These are phyloP conservation scores for Hexamita inflata DNA, from an alignment of 208 protist species.

Conservation along the genomic window DNA sequence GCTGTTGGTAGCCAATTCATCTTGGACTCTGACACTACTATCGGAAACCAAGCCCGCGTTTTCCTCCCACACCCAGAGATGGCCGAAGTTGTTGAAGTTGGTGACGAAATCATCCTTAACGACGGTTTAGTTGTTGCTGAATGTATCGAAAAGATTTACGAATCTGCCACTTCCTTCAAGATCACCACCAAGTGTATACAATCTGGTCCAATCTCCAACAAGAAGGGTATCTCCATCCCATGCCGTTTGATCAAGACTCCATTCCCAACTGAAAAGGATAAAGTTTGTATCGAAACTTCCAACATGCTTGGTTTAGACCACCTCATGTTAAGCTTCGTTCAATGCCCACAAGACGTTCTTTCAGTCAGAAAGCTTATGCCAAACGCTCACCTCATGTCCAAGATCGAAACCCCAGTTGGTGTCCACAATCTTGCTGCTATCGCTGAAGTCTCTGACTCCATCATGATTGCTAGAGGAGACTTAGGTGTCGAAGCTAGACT, in stretches of 20 bases:
- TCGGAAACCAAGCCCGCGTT: conserved; percentile 30
- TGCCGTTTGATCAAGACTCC: not conserved
- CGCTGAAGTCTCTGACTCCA: conserved; percentile 33
- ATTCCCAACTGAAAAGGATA: not conserved
- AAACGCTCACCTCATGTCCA: conserved; percentile 37
- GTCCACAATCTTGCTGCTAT: conserved; percentile 41
- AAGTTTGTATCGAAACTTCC: conserved; percentile 19
- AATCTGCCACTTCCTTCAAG: not conserved
- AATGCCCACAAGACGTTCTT: not conserved
- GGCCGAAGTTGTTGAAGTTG: conserved; percentile 24
- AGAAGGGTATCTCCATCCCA: conserved; percentile 24
- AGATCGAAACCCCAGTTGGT: conserved; percentile 50
- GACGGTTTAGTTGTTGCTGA: conserved; percentile 40
- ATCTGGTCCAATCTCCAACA: not conserved
- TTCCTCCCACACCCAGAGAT: conserved; percentile 38
- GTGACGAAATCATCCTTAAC: conserved; percentile 40
- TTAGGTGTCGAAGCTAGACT: conserved; percentile 27
- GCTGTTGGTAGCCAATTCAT: conserved; percentile 16
- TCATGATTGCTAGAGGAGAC: conserved; percentile 51
- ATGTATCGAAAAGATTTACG: not conserved
- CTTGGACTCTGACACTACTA: not conserved
- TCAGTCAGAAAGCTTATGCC: not conserved
- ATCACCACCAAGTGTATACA: conserved; percentile 17
- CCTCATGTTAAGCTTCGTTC: not conserved
- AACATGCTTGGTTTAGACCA: conserved; percentile 9